Conservation (phyloP, 306 rosid genomes). For the Hippophae tibetana region DNA sequence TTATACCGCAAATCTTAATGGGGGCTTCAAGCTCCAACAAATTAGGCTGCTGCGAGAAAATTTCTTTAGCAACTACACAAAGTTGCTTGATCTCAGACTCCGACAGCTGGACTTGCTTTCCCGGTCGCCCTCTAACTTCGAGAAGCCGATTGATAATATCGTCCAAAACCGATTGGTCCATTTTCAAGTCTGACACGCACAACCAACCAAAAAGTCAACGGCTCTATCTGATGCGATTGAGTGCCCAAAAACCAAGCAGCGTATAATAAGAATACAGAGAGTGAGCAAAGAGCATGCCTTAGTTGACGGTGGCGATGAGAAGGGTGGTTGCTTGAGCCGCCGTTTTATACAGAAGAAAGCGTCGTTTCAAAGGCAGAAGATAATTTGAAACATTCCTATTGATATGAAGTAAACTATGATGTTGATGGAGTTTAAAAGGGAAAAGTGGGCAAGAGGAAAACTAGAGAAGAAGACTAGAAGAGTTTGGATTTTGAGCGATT, state of each 20-base stretch:
- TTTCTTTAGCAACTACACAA: slow-evolving; percentile 51
- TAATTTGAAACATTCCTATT: neutral
- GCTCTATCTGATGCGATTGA: slow-evolving; percentile 7
- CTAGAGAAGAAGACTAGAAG: too few relatives aligned
- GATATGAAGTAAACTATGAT: too few relatives aligned
- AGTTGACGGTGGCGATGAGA: neutral
- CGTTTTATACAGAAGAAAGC: slow-evolving; percentile 24
- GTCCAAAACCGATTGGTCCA: slow-evolving; percentile 71
- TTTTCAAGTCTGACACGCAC: slow-evolving; percentile 10
- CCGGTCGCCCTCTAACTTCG: slow-evolving; percentile 73
- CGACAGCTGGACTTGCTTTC: slow-evolving; percentile 85
- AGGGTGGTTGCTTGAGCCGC: slow-evolving; percentile 5
- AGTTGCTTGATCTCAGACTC: slow-evolving; percentile 95
- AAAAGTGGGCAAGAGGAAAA: too few relatives aligned
- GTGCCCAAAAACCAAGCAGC: slow-evolving; percentile 4
- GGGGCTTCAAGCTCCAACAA: slow-evolving; percentile 85
- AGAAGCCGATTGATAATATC: slow-evolving; percentile 79
- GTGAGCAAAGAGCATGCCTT: slow-evolving; percentile 28
- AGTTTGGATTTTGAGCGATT: too few relatives aligned
- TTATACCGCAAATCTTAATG: slow-evolving; percentile 83
- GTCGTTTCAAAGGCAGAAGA: slow-evolving; percentile 22
- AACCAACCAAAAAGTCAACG: slow-evolving; percentile 18
- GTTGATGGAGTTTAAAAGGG: too few relatives aligned
- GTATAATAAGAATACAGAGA: slow-evolving; percentile 7
- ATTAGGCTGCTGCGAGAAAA: slow-evolving; percentile 78